A percentile compares a stretch with the other conserved stretches of the same genome.
Conservation (phyloP, 805 yeast species). For the Yarrowia hollandica region DNA sequence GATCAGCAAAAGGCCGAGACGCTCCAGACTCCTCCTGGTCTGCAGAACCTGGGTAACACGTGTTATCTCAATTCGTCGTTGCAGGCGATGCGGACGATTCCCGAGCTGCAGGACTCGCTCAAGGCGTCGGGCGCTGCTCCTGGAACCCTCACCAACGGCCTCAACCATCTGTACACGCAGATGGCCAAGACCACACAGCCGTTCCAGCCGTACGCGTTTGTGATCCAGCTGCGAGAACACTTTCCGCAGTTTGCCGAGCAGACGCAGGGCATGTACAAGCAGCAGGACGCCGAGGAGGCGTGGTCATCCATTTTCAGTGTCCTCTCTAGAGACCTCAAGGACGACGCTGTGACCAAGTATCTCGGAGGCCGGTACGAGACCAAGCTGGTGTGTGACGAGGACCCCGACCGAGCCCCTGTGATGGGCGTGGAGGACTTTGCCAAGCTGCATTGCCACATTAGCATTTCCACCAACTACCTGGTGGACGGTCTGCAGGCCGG, state of each 20-base stretch:
- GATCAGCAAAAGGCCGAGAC: slow-evolving; percentile 45
- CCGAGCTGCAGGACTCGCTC: slow-evolving; percentile 52
- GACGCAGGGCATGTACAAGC: slow-evolving; percentile 71
- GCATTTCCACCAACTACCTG: slow-evolving; percentile 79
- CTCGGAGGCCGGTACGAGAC: slow-evolving; percentile 68
- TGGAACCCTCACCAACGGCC: slow-evolving; percentile 41
- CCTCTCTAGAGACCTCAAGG: slow-evolving; percentile 48
- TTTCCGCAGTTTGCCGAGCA: slow-evolving; percentile 89
- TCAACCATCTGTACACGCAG: slow-evolving; percentile 40
- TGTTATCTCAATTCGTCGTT: slow-evolving; percentile 73
- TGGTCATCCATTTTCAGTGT: slow-evolving; percentile 72
- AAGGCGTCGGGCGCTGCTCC: slow-evolving; percentile 37
- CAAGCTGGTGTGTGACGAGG: slow-evolving; percentile 60
- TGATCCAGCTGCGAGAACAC: slow-evolving; percentile 53
- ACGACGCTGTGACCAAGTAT: slow-evolving; percentile 50
- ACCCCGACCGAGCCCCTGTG: slow-evolving; percentile 49
- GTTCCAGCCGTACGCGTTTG: slow-evolving; percentile 68
- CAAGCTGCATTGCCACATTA: slow-evolving; percentile 88
- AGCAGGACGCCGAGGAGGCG: slow-evolving; percentile 98
- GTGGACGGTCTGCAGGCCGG: slow-evolving; percentile 80
- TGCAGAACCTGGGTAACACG: slow-evolving; percentile 71
- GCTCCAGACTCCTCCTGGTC: slow-evolving; percentile 57
- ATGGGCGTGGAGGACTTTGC: slow-evolving; percentile 56
- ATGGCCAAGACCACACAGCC: slow-evolving; percentile 43
- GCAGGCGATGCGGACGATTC: slow-evolving; percentile 53